phyloP scores from a whole-genome alignment of 495 filamentous ascomycete species.

The Xylaria acuta region DNA sequence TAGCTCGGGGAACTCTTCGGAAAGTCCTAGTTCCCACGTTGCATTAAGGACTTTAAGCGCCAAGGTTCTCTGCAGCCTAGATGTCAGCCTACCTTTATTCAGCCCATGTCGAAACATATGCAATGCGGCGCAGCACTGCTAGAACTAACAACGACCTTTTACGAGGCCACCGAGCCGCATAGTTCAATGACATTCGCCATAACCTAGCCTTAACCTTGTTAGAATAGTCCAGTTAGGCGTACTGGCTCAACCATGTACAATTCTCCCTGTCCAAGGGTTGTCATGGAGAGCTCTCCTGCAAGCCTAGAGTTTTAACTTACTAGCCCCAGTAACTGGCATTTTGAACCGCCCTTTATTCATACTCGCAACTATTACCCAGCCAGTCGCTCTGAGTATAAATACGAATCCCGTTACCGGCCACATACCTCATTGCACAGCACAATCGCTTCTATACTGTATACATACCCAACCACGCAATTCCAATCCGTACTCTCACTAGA shows the following conservation, averaged over 20 bases:
- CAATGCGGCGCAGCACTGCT: conserved; percentile 16
- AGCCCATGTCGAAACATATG: conserved; percentile 6
- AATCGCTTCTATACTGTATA: neutral
- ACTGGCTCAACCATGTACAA: neutral
- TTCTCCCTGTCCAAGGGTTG: too few relatives aligned
- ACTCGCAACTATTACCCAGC: neutral
- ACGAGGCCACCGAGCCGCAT: neutral
- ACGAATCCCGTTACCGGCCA: neutral
- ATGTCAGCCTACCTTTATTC: neutral
- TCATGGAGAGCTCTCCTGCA: neutral
- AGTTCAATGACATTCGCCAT: neutral
- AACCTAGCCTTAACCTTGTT: neutral
- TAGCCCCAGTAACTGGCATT: neutral
- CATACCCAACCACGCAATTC: neutral
- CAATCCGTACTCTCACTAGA: neutral
- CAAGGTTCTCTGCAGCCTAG: neutral
- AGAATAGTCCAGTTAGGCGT: neutral
- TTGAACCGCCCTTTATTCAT: neutral
- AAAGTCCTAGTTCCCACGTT: neutral
- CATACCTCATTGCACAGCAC: neutral
- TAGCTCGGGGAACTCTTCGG: neutral
- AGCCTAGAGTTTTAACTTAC: neutral
- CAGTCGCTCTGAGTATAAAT: conserved; percentile 2
- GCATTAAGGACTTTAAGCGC: conserved; percentile 1
- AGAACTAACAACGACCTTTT: conserved; percentile 18